phyloP scores from a whole-genome alignment of 129 eudicot genomes.

The Deinandra increscens region DNA sequence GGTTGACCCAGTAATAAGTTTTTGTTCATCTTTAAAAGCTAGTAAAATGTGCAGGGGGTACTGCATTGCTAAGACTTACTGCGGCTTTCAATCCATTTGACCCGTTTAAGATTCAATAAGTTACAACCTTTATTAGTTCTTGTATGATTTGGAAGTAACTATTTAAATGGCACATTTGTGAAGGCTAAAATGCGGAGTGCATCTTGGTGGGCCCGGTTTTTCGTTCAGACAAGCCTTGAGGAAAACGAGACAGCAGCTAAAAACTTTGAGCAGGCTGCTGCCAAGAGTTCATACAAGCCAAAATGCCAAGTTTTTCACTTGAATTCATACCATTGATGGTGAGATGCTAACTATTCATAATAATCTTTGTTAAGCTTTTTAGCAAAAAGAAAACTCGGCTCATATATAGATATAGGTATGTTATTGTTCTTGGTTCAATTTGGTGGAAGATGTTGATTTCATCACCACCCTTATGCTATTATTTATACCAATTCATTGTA shows the following conservation, averaged over 20 bases:
- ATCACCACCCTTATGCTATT: conserved; percentile 12
- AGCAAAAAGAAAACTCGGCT: conserved; percentile 33
- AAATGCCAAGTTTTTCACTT: conserved; percentile 79
- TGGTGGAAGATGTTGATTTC: conserved; percentile 10
- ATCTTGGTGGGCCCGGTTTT: conserved; percentile 81
- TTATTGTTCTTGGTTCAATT: conserved; percentile 11
- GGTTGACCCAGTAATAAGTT: not conserved
- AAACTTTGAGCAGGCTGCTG: conserved; percentile 71
- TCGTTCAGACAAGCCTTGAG: conserved; percentile 66
- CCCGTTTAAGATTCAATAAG: not conserved
- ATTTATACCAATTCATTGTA: conserved; percentile 18
- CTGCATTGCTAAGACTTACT: too few relatives aligned
- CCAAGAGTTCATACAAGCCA: conserved; percentile 51
- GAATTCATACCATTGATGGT: conserved; percentile 55
- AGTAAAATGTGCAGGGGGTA: too few relatives aligned
- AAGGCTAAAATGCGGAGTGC: conserved; percentile 82
- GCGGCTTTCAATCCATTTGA: not conserved
- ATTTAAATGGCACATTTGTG: conserved; percentile 20
- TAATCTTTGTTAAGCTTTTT: conserved; percentile 23
- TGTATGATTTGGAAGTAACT: conserved; percentile 18
- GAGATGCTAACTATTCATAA: conserved; percentile 21
- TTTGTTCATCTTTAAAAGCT: not conserved
- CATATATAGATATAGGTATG: not conserved
- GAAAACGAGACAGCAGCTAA: conserved; percentile 68
- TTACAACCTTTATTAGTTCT: not conserved